These are phyloP conservation scores for Penicillium coprophilum DNA, from an alignment of 495 filamentous ascomycete species.

Conservation along the genomic window DNA sequence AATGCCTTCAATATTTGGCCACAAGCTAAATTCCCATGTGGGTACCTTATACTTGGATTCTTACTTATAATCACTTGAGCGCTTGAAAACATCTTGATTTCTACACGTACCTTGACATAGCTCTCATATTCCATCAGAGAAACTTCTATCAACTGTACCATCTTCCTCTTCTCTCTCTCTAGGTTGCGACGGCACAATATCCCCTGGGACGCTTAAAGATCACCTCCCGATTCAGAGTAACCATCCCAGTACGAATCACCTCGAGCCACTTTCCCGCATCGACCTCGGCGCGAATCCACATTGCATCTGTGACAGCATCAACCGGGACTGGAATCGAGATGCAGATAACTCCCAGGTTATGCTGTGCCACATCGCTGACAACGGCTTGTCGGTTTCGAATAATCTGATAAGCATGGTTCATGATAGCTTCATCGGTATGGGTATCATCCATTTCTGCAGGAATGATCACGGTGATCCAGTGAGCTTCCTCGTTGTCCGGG, in stretches of 20 bases:
- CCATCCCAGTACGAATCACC: neutral
- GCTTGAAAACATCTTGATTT: neutral
- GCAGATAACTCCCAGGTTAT: neutral
- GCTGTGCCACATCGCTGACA: neutral
- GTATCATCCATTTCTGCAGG: neutral
- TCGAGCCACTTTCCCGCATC: neutral
- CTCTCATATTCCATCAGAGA: neutral
- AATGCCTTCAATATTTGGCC: neutral
- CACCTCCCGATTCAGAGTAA: neutral
- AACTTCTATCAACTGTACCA: neutral
- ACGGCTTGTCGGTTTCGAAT: neutral
- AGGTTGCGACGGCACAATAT: neutral
- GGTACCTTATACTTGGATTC: neutral
- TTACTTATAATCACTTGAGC: neutral
- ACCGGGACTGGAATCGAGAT: neutral
- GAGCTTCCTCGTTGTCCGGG: conserved; percentile 1
- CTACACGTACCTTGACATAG: neutral
- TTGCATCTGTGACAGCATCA: neutral
- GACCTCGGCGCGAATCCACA: neutral
- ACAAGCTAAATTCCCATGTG: neutral
- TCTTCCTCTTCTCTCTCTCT: neutral
- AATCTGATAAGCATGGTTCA: neutral
- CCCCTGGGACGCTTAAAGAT: neutral
- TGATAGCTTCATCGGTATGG: neutral
- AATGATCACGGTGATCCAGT: neutral